Evolutionary conservation across 805 yeast genomes (phyloP).

Genomic region (Wickerhamomyces bovis): DNA sequence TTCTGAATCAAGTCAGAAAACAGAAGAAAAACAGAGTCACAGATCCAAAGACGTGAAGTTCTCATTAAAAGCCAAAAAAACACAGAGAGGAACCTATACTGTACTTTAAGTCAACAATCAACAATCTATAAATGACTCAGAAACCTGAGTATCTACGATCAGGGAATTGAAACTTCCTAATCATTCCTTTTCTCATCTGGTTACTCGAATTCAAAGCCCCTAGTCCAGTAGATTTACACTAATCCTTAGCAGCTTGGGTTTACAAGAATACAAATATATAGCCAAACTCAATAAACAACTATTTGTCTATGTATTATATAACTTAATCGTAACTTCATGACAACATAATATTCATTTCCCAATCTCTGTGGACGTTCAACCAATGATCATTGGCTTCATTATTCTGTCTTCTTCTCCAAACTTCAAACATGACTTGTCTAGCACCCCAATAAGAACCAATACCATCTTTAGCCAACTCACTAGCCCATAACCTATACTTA

Average conservation of each 20-base stretch:
- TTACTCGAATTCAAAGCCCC: too few relatives aligned
- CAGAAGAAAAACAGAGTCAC: not conserved
- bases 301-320: too few relatives aligned
- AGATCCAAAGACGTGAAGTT: not conserved
- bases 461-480: conserved; percentile 43
- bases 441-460: conserved; percentile 85
- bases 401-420: conserved; percentile 68
- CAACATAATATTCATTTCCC: conserved; percentile 83
- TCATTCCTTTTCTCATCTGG: too few relatives aligned
- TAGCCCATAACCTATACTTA: conserved; percentile 65
- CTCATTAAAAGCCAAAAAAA: not conserved
- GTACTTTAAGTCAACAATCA: too few relatives aligned
- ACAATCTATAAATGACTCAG: too few relatives aligned
- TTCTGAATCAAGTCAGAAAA: not conserved
- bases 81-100: not conserved
- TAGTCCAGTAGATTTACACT: too few relatives aligned
- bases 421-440: conserved; percentile 77
- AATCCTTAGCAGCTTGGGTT: too few relatives aligned
- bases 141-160: too few relatives aligned
- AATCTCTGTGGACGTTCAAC: conserved; percentile 73
- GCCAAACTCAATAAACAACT: too few relatives aligned
- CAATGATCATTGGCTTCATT: conserved; percentile 59
- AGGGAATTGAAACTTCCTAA: too few relatives aligned
- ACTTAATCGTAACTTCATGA: conserved; percentile 7
- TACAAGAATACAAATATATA: too few relatives aligned